Evolutionary conservation across 2,329 filamentous ascomycete genomes (phyloP), one percentile per base, ranked within the genome.

Genomic region (Diplodia seriata): DNA sequence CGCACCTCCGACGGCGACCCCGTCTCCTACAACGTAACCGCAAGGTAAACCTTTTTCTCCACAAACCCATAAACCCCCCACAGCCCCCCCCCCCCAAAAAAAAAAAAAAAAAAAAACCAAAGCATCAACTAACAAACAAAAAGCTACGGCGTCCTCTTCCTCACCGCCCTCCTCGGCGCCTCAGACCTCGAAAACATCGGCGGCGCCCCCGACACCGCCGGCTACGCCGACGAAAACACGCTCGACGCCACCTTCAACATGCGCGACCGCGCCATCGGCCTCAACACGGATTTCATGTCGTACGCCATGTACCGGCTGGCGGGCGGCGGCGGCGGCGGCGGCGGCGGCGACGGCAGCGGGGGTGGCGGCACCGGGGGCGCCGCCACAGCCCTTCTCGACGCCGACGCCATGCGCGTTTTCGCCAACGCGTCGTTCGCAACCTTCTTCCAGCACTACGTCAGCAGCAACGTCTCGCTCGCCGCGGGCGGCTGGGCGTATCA

Each of bases 401-500:
- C 43, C 18, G 18, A 7, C 43, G n/a, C 4, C 18, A 12, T 47
- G n/a, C 18, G 20, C 1, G 7, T 9, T 8, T 7, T 47, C 2
- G 43, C 43, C 3, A 8, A 47, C 18, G 14, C 18, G 6, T 2
- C 43, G 2, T 47, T 47, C 4, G 18, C 43, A 3, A 20, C 43
- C 7, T 47, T 43, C 68, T 74, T 74, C 68, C 72, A 74, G 29
- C 72, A 74, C 36, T 74, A 67, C 50, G 71, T 73, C 20, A 70
- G 70, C 64, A 71, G 63, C 23, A 69, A 70, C 38, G n/a, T 71
- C 33, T 70, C 72, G 12, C 12, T 69, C 18, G 55, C 68, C 1
- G 66, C 72, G 6, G 74, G 73, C 4, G 70, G 74, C 1, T 72
- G 69, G 62, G 72, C 47, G 0, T 78, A 75, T 26, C 74, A 77